phyloP scores from a whole-genome alignment of 2,329 filamentous ascomycete species.

The Cladosporium sp. region DNA sequence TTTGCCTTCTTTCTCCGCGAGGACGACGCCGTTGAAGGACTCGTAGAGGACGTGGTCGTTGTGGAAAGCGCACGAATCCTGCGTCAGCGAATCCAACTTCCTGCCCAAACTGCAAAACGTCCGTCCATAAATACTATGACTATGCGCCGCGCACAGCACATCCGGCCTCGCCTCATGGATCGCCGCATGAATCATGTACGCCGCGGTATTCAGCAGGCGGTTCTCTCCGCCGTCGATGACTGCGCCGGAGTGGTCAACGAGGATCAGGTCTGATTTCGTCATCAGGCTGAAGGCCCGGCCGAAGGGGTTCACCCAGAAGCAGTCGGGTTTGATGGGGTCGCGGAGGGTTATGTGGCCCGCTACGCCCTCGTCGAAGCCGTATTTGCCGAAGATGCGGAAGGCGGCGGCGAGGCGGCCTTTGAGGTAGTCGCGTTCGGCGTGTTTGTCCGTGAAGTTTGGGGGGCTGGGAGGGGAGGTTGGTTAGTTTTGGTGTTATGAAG shows the following conservation, averaged over 20 bases:
- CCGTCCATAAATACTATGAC: slow-evolving; percentile 47
- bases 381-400: slow-evolving; percentile 46
- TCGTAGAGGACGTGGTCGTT: slow-evolving; percentile 44
- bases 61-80: slow-evolving; percentile 47
- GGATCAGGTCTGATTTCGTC: slow-evolving; percentile 49
- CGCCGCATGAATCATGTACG: slow-evolving; percentile 49
- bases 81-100: slow-evolving; percentile 47
- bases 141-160: slow-evolving; percentile 47
- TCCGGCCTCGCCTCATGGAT: slow-evolving; percentile 46
- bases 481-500: neutral
- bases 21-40: slow-evolving; percentile 49
- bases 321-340: slow-evolving; percentile 38
- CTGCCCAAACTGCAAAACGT: slow-evolving; percentile 46
- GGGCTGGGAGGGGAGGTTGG: neutral
- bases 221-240: slow-evolving; percentile 44
- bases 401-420: slow-evolving; percentile 48
- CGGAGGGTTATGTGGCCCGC: slow-evolving; percentile 46
- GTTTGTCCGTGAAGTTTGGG: slow-evolving; percentile 39
- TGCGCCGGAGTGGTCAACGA: slow-evolving; percentile 45
- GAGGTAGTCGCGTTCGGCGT: slow-evolving; percentile 43
- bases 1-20: slow-evolving; percentile 47
- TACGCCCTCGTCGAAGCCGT: slow-evolving; percentile 43
- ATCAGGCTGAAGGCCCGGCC: slow-evolving; percentile 46
- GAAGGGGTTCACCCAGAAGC: slow-evolving; percentile 45
- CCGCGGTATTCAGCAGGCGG: slow-evolving; percentile 46